Percentiles rank a stretch among this genome's conserved stretches.
These are phyloP conservation scores for Teunomyces funiuensis DNA, from an alignment of 805 yeast species.

Conservation along the genomic window DNA sequence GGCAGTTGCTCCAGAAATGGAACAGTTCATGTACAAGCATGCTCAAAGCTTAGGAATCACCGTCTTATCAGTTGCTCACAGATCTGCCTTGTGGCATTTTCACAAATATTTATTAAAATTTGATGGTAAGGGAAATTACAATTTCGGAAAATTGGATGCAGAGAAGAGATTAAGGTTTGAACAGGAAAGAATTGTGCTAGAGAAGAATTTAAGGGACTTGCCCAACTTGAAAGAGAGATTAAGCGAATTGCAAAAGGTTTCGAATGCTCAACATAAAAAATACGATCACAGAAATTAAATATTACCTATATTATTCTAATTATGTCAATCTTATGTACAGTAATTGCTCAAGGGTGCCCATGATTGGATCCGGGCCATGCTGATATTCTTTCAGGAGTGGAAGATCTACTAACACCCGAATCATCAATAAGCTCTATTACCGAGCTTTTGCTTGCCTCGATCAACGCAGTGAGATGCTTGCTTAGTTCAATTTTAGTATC, in stretches of 20 bases:
- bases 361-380: slow-evolving; percentile 73
- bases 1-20: slow-evolving; percentile 88
- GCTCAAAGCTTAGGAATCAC: slow-evolving; percentile 81
- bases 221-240: slow-evolving; percentile 67
- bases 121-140: slow-evolving; percentile 77
- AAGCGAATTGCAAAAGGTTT: slow-evolving; percentile 57
- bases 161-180: slow-evolving; percentile 69
- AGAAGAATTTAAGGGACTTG: slow-evolving; percentile 67
- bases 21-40: slow-evolving; percentile 80
- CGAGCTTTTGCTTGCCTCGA: slow-evolving; percentile 14
- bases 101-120: slow-evolving; percentile 81
- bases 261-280: slow-evolving; percentile 38
- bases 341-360: slow-evolving; percentile 50
- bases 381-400: slow-evolving; percentile 38
- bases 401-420: slow-evolving; percentile 22
- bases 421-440: slow-evolving; percentile 19
- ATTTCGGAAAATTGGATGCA: slow-evolving; percentile 65
- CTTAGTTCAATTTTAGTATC: slow-evolving; percentile 15
- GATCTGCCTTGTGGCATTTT: slow-evolving; percentile 91
- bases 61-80: slow-evolving; percentile 84
- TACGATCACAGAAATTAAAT: slow-evolving; percentile 3
- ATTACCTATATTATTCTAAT: slow-evolving; percentile 14
- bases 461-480: slow-evolving; percentile 13
- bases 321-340: slow-evolving; percentile 11
- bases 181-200: slow-evolving; percentile 72